Conservation (phyloP, 2,329 filamentous ascomycete species). For the Aspergillus sp. region DNA sequence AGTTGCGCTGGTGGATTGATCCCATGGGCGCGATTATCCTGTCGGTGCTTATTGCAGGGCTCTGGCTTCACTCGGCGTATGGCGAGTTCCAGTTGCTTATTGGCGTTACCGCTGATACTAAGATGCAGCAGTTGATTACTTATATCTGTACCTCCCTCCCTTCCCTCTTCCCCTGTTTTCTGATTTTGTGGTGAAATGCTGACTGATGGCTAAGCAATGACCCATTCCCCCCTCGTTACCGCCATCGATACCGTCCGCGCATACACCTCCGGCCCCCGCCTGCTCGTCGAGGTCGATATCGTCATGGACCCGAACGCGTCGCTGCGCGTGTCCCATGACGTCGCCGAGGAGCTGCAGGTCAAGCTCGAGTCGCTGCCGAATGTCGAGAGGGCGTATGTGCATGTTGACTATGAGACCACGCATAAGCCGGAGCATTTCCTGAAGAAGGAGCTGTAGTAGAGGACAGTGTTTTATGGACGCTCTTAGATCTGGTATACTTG, state of each 20-base stretch:
- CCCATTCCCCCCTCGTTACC: slow-evolving; percentile 69
- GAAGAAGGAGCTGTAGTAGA: slow-evolving; percentile 55
- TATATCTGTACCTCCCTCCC: slow-evolving; percentile 62
- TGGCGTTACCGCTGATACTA: slow-evolving; percentile 74
- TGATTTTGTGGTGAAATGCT: background rate
- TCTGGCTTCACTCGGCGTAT: slow-evolving; percentile 82
- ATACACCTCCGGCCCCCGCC: slow-evolving; percentile 78
- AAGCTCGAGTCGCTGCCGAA: slow-evolving; percentile 89
- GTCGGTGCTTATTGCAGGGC: slow-evolving; percentile 62
- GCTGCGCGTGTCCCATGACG: slow-evolving; percentile 74
- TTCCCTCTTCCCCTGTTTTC: background rate
- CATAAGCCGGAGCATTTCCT: slow-evolving; percentile 80
- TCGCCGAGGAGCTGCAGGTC: slow-evolving; percentile 86
- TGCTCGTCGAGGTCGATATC: slow-evolving; percentile 92
- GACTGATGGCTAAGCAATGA: slow-evolving; percentile 49
- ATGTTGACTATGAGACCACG: slow-evolving; percentile 93
- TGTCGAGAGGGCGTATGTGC: slow-evolving; percentile 88
- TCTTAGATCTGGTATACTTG: background rate
- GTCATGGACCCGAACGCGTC: slow-evolving; percentile 74
- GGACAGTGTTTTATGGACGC: too few relatives aligned
- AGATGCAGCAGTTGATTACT: slow-evolving; percentile 86
- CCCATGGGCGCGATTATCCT: slow-evolving; percentile 81
- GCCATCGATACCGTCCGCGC: slow-evolving; percentile 93
- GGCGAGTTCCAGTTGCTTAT: slow-evolving; percentile 85
- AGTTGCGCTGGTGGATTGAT: slow-evolving; percentile 90